Conservation (phyloP, 352 stramenopile species). For the Discostella stelligera region DNA sequence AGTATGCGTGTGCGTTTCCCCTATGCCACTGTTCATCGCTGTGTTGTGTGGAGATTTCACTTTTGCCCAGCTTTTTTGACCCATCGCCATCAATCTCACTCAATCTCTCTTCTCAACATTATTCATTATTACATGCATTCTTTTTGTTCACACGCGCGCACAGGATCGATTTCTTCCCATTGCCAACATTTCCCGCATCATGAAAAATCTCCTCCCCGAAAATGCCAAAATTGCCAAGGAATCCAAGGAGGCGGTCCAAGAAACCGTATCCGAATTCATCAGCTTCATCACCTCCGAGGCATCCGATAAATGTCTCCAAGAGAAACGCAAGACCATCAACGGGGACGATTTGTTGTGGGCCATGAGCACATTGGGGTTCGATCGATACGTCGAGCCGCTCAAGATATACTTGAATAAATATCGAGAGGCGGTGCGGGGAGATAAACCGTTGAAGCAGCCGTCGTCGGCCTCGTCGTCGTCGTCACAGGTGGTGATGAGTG, state of each 20-base stretch:
- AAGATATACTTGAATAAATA: conserved; percentile 99
- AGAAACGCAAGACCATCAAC: conserved; percentile 99
- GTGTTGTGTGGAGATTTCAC: neutral
- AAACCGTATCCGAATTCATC: conserved; percentile 99
- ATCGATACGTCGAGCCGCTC: conserved; percentile 98
- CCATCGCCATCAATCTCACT: neutral
- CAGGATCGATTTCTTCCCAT: conserved; percentile 98
- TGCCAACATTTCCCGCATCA: conserved; percentile 99
- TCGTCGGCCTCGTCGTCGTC: neutral
- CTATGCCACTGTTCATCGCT: too few species aligned
- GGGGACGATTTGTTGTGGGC: conserved; percentile 99
- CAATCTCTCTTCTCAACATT: neutral
- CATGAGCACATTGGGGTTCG: conserved; percentile 99
- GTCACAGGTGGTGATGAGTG: neutral
- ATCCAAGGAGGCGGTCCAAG: conserved; percentile 99
- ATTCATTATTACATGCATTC: neutral
- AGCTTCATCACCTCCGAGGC: conserved; percentile 99
- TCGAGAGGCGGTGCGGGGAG: conserved; percentile 86
- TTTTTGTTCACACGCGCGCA: too few species aligned
- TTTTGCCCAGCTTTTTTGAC: neutral
- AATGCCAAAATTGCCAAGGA: conserved; percentile 99
- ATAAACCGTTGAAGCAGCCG: conserved; percentile 68
- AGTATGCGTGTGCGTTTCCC: too few species aligned
- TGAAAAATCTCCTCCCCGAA: conserved; percentile 97
- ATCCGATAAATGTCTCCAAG: conserved; percentile 98